Evolutionary conservation across 179 eudicot genomes (phyloP).

Genomic region (Gypsophila paniculata): DNA sequence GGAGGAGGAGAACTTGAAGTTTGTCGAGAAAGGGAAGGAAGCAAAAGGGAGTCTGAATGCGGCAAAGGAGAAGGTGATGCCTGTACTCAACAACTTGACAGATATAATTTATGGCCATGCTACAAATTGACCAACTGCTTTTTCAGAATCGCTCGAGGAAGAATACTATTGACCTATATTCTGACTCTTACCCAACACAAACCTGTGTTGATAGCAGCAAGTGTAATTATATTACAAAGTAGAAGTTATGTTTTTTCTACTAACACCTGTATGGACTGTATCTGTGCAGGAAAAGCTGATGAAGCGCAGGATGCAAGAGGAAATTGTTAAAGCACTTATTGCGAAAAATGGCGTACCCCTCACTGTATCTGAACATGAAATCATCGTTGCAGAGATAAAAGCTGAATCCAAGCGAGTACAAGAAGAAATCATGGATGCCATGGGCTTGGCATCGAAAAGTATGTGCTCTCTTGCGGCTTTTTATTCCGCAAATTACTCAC

Average conservation of each 20-base stretch:
- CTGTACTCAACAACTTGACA: background rate
- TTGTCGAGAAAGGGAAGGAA: slow-evolving; percentile 48
- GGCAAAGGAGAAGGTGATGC: slow-evolving; percentile 59
- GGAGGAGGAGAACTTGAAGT: slow-evolving; percentile 45
- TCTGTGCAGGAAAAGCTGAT: slow-evolving; percentile 55
- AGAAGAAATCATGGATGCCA: slow-evolving; percentile 44
- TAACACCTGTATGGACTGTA: slow-evolving; percentile 2
- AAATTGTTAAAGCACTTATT: slow-evolving; percentile 43
- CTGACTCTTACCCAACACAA: no score
- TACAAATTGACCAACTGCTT: no score
- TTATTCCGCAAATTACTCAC: background rate
- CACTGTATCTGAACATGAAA: slow-evolving; percentile 52
- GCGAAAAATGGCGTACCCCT: slow-evolving; percentile 54
- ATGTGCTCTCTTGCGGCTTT: slow-evolving; percentile 27
- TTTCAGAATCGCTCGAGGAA: no score
- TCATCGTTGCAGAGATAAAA: slow-evolving; percentile 42
- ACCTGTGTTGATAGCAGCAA: no score
- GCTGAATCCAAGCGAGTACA: slow-evolving; percentile 46
- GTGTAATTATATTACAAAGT: no score
- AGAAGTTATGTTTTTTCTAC: background rate
- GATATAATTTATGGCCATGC: no score
- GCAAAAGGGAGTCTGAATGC: slow-evolving; percentile 48
- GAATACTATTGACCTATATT: no score
- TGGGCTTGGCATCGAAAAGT: slow-evolving; percentile 41
- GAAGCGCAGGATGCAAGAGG: slow-evolving; percentile 60